phyloP scores from a whole-genome alignment of 495 filamentous ascomycete species.

The Penicillium paradoxum region DNA sequence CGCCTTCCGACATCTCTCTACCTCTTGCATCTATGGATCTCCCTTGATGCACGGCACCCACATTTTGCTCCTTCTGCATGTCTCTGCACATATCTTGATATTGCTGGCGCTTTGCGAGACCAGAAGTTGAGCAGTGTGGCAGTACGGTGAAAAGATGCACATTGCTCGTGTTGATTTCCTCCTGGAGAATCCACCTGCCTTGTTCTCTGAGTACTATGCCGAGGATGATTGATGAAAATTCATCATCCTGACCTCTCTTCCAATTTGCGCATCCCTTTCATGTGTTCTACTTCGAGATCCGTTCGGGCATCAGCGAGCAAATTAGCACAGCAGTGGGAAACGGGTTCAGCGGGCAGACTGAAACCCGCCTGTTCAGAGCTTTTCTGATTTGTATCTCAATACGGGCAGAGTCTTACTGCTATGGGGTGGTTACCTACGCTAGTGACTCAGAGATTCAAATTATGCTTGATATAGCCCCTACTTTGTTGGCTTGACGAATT shows the following conservation, averaged over 20 bases:
- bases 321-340: slow-evolving; percentile 48
- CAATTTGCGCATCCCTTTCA: slow-evolving; percentile 17
- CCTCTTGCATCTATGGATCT: slow-evolving; percentile 25
- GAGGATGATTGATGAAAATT: slow-evolving; percentile 26
- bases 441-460: slow-evolving; percentile 6
- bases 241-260: slow-evolving; percentile 20
- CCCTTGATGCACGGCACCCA: slow-evolving; percentile 29
- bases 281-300: slow-evolving; percentile 24
- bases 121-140: slow-evolving; percentile 45
- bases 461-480: not conserved
- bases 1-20: slow-evolving; percentile 29
- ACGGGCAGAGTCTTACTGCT: slow-evolving; percentile 10
- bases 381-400: not conserved
- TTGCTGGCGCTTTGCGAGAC: slow-evolving; percentile 35
- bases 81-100: slow-evolving; percentile 23
- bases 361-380: not conserved
- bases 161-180: slow-evolving; percentile 14
- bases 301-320: slow-evolving; percentile 55
- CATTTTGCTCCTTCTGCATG: slow-evolving; percentile 37
- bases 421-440: slow-evolving; percentile 23
- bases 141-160: slow-evolving; percentile 33
- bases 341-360: slow-evolving; percentile 5
- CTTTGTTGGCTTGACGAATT: not conserved
- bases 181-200: slow-evolving; percentile 17
- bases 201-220: slow-evolving; percentile 35